Evolutionary conservation across 2,329 filamentous ascomycete species (phyloP).

Genomic region (Epichloe baconii): DNA sequence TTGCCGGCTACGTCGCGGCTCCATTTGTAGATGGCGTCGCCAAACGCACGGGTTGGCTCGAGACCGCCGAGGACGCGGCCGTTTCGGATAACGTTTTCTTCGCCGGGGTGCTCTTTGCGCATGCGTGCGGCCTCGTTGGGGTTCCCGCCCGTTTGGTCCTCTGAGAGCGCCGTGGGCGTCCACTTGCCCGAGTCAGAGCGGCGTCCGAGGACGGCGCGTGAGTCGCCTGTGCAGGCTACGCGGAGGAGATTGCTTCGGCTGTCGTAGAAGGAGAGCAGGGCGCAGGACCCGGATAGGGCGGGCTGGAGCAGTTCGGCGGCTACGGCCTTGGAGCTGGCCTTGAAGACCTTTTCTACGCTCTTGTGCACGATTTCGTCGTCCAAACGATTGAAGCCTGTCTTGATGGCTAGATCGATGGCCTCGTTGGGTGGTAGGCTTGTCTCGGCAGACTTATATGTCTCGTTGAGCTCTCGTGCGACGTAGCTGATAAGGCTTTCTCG

Average conservation of each 20-base stretch:
- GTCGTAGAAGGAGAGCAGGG: conserved; percentile 92
- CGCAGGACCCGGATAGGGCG: conserved; percentile 92
- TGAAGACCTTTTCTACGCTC: conserved; percentile 81
- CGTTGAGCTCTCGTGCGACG: conserved; percentile 84
- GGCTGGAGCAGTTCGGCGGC: conserved; percentile 87
- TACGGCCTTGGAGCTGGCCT: conserved; percentile 76
- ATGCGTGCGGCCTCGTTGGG: conserved; percentile 72
- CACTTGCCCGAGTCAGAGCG: conserved; percentile 71
- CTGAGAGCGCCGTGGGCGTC: conserved; percentile 78
- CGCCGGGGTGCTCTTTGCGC: conserved; percentile 75
- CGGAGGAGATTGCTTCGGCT: conserved; percentile 72
- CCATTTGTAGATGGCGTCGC: conserved; percentile 97
- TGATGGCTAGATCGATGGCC: conserved; percentile 82
- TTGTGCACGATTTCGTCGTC: conserved; percentile 93
- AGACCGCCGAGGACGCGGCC: conserved; percentile 84
- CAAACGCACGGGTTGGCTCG: conserved; percentile 88
- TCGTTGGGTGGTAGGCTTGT: conserved; percentile 58
- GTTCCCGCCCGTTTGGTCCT: conserved; percentile 88
- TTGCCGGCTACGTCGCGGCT: conserved; percentile 69
- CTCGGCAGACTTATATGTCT: conserved; percentile 66
- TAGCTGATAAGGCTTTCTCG: conserved; percentile 85
- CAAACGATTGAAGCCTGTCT: conserved; percentile 74
- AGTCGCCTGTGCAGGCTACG: conserved; percentile 94
- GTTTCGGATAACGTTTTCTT: conserved; percentile 75
- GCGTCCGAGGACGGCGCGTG: conserved; percentile 82